A percentile compares a stretch with the other conserved stretches of the same genome.
phyloP scores from a whole-genome alignment of 2,329 filamentous ascomycete genomes.

The Cladobotryum mycophilum region DNA sequence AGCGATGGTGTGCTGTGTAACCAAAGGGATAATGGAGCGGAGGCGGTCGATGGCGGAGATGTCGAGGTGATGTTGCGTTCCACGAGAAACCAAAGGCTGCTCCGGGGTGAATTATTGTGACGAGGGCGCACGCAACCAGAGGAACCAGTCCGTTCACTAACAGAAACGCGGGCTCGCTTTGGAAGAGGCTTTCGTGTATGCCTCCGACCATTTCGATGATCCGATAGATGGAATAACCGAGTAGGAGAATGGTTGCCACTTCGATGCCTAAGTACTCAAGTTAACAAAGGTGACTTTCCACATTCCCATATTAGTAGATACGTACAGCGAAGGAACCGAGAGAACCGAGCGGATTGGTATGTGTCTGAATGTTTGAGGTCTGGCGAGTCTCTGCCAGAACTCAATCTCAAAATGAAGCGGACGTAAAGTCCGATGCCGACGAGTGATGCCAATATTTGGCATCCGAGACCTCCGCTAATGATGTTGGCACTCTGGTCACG shows the following conservation, averaged over 20 bases:
- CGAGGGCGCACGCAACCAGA: constrained; percentile 28
- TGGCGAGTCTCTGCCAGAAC: constrained; percentile 30
- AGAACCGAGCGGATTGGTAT: constrained; percentile 38
- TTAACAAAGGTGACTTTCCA: not conserved
- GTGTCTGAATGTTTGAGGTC: constrained; percentile 34
- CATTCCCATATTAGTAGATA: not conserved
- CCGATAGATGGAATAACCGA: constrained; percentile 36
- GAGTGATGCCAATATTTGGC: constrained; percentile 37
- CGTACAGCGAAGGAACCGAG: constrained; percentile 39
- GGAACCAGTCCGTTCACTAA: constrained; percentile 36
- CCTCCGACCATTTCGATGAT: constrained; percentile 34
- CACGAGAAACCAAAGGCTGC: constrained; percentile 34
- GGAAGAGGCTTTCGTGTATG: constrained; percentile 28
- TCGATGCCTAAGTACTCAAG: constrained; percentile 29
- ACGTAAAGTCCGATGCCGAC: constrained; percentile 33
- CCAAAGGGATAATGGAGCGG: constrained; percentile 16
- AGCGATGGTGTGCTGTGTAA: constrained; percentile 25
- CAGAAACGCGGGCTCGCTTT: constrained; percentile 33
- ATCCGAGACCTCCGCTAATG: constrained; percentile 37
- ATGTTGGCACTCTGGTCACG: constrained; percentile 30
- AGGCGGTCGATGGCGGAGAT: constrained; percentile 13
- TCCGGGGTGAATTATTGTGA: constrained; percentile 33
- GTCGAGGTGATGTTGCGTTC: constrained; percentile 31
- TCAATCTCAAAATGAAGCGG: constrained; percentile 35
- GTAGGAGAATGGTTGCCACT: constrained; percentile 29